Conservation (phyloP, 2,329 filamentous ascomycete species). For the Teratosphaeria nubilosa region DNA sequence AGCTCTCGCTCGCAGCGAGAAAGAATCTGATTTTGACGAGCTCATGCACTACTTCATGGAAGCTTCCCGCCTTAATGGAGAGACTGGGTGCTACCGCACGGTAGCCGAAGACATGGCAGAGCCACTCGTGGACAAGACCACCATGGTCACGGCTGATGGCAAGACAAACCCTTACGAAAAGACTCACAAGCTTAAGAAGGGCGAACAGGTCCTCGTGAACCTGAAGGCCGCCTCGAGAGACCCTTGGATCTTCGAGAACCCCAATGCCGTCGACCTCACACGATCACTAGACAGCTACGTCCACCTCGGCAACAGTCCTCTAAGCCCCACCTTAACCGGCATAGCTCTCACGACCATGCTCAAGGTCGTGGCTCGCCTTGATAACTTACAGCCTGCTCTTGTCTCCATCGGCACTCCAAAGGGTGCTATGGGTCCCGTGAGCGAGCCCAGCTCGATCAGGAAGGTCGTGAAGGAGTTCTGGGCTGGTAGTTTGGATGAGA, state of each 20-base stretch:
- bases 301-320: conserved; percentile 33
- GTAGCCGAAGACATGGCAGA: conserved; percentile 22
- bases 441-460: conserved; percentile 31
- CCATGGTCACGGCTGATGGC: conserved; percentile 16
- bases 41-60: conserved; percentile 44
- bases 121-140: conserved; percentile 22
- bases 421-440: conserved; percentile 2
- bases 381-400: conserved; percentile 28
- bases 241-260: conserved; percentile 31
- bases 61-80: conserved; percentile 33
- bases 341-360: conserved; percentile 38
- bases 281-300: conserved; percentile 34
- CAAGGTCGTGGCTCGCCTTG: conserved; percentile 32
- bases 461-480: conserved; percentile 31
- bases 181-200: conserved; percentile 25
- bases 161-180: conserved; percentile 12
- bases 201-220: conserved; percentile 34
- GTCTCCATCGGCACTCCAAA: conserved; percentile 20
- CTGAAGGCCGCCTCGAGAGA: conserved; percentile 34
- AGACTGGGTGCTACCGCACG: conserved; percentile 33
- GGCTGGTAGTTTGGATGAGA: conserved; percentile 20
- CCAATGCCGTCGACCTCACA: conserved; percentile 28
- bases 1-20: conserved; percentile 36
- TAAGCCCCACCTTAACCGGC: conserved; percentile 34
- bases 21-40: conserved; percentile 36